Percentiles rank a stretch among this genome's conserved stretches.
These are phyloP conservation scores for Kwoniella sp. DNA, from an alignment of 768 basidiomycete genomes.

Conservation along the genomic window DNA sequence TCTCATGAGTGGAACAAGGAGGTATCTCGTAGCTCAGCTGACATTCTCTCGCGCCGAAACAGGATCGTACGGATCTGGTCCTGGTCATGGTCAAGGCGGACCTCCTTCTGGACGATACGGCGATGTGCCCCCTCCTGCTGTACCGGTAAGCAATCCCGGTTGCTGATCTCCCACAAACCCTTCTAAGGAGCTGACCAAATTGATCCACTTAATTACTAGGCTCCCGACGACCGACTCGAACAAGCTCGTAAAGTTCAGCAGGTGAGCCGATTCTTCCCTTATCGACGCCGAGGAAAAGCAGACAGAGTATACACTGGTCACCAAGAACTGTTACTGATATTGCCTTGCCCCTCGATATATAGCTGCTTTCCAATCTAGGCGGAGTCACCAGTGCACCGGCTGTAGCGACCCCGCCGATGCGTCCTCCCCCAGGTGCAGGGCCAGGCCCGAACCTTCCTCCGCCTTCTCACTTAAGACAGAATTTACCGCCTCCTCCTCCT, in stretches of 20 bases:
- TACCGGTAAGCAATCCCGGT: conserved; percentile 16
- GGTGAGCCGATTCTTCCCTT: conserved; percentile 15
- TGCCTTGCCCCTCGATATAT: too few species aligned
- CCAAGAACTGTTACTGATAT: too few species aligned
- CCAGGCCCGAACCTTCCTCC: conserved; percentile 6
- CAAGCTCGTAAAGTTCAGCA: conserved; percentile 59
- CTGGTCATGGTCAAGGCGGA: conserved; percentile 1
- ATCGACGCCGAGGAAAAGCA: too few species aligned
- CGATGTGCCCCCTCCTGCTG: conserved; percentile 22
- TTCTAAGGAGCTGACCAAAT: conserved; percentile 1
- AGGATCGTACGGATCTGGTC: conserved; percentile 17
- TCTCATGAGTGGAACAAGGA: too few species aligned
- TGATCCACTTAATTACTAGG: too few species aligned
- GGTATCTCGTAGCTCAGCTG: neutral
- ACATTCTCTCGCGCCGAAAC: too few species aligned
- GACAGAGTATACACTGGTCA: too few species aligned
- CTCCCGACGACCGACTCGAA: conserved; percentile 76
- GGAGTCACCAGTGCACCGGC: conserved; percentile 1
- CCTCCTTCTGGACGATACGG: conserved; percentile 24
- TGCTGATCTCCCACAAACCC: neutral
- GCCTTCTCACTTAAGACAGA: neutral
- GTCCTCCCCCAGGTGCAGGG: neutral
- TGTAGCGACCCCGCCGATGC: neutral
- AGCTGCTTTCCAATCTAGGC: conserved; percentile 17
- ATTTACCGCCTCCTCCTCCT: conserved; percentile 7